Evolutionary conservation across 441 rosid species (phyloP), one percentile per base, ranked within the genome.

Genomic region (Pelargonium australe): DNA sequence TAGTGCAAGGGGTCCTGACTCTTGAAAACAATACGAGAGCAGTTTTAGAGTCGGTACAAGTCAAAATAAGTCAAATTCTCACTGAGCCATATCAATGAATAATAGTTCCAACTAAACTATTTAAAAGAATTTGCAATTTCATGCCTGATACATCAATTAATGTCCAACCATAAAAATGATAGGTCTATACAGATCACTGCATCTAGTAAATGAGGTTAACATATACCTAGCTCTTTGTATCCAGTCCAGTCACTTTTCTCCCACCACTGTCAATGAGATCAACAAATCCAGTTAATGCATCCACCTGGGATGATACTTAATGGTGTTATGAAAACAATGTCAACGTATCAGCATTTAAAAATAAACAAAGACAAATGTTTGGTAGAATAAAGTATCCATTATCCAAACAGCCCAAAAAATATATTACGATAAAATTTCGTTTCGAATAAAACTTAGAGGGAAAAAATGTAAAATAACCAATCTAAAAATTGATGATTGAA

Each of bases 201-300:
- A 12, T 65, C 3, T 9, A 25, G 67, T 57, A 37, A 66, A 72
- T 34, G 34, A 72, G 34, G 65, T 77, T 71, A 25, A 69, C 34
- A 66, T 69, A 69, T 89, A 95, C 99, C 99, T 83, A 95, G 87
- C 83, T 95, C 99, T 85, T 90, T 95, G 91, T 95, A 86, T 75
- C 99, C 99, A 20, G 88, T 91, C 99, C 97, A 95, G 81, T 95
- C 87, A 85, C 99, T 91, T 83, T 95, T 95, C 96, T 95, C 99
- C 99, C 99, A 95, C 99, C 99, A 95, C 99, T 95, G 99, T 82
- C 91, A 95, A 87, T 81, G 78, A 89, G 83, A 91, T 82, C 83
- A 91, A 86, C 70, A 87, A 91, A 91, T 83, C 85, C 81, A 80
- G 85, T 87, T 89, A 87, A 78, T 44, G 85, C 84, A 80, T 83